Base-by-base conservation (phyloP, 805 yeast species). In the Brettanomyces naardenensis region DNA sequence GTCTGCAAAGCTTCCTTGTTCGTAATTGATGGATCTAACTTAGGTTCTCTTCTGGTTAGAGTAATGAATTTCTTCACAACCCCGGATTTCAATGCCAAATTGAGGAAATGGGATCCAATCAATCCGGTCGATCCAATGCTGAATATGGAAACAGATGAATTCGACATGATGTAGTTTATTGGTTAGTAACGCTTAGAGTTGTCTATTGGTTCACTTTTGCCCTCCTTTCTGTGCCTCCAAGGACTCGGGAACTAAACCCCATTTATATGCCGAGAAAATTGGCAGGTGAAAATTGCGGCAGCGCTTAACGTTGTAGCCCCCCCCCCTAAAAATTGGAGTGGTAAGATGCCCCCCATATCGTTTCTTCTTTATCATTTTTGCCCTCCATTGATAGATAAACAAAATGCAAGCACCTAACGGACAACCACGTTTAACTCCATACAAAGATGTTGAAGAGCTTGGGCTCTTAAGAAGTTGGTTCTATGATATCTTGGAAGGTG, bases 111-210 rank as follows among this genome's bases (percentile, higher is more conserved):
- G 19, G 65, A 48, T 6, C 95, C 96, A 39, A 81, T 79, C 17
- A 85, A 61, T 2, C 95, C 95, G 1, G 95, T 86, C 21, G 88
- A 71, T 2, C 95, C 95, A 31, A 84, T 56, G 13, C 69, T 50
- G 31, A 71, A 59, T 45, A 50, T 43, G 32, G 36, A 45, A 40
- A 13, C 18, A 13, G 25, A 19, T 17, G 19, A 15, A 7, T 27
- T 27, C n/a, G 31, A 15, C 17, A 15, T 28, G 27, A 13, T 10
- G 13, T 13, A 23, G 27, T 23, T 23, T 9, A 23, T 23, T 10
- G 13, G 13, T n/a, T n/a, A n/a, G n/a, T n/a, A n/a, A n/a, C n/a
- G n/a, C n/a, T n/a, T n/a, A n/a, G n/a, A n/a, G n/a, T n/a, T n/a
- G n/a, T n/a, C n/a, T n/a, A n/a, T n/a, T n/a, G n/a, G n/a, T n/a